Base-by-base conservation (phyloP, 208 protist genomes). In the Sergeia podlipaevii region DNA sequence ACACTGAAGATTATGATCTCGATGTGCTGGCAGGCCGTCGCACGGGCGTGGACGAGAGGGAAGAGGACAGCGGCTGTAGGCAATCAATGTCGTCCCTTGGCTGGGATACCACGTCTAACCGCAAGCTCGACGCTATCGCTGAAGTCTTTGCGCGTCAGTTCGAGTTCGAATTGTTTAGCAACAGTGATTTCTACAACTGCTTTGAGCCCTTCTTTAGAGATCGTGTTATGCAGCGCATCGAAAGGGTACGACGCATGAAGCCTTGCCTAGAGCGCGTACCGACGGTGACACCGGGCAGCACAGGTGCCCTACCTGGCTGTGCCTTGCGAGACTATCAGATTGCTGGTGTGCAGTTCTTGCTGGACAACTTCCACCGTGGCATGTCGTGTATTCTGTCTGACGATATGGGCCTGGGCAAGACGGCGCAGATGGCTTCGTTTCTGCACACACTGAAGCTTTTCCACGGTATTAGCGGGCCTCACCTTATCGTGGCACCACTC, bases 351-450 rank as follows among this genome's bases (percentile, higher is more conserved):
- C 96, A 97, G 56, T 99, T 96, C 70, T 57, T 99, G 11, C 52
- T 95, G 3, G 70, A 77, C 24, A 67, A 75, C 54, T 98, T 96
- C 65, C 85, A 91, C 34, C 70, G 74, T 13, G 70, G 78, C 23
- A 85, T 86, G 66, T 93, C 91, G 23, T 83, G 80, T 37, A 96
- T 99, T 26, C 66, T 99, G 21, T 91, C 74, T 1, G 97, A 99
- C 73, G 96, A 99, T 49, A 99, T 99, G 97, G 97, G 97, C 26
- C 87, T 99, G 0, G 97, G 97, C 24, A 99, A 99, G 77, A 99
- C 97, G n/a, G 87, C 98, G 20, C 97, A 98, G 73, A 84, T 91
- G 27, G 74, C 97, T 24, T 70, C 89, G 30, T 96, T 98, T 51
- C 61, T 98, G 18, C 78, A 96, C 38, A 59, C 74, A 6, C 69